Conservation (phyloP, 2,329 filamentous ascomycete species). For the Aspergillus felis region DNA sequence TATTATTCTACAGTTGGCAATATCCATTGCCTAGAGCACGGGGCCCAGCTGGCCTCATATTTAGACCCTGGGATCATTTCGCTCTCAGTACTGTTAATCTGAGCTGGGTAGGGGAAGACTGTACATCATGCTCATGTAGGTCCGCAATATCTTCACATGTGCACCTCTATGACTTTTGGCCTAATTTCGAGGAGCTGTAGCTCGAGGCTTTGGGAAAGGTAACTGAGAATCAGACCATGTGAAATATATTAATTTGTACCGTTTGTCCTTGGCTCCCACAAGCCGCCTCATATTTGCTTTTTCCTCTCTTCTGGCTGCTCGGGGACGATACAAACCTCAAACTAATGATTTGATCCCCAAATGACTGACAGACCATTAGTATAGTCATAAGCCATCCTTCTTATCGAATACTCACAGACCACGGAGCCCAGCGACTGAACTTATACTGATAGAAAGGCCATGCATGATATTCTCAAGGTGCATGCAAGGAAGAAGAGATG, state of each 20-base stretch:
- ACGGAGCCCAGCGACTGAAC: too few species aligned
- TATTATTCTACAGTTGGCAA: neutral
- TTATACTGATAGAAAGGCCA: too few species aligned
- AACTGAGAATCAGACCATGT: neutral
- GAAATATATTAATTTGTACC: neutral
- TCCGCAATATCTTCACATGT: neutral
- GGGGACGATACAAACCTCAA: neutral
- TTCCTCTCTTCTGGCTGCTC: neutral
- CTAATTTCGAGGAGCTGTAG: neutral
- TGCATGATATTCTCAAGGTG: too few species aligned
- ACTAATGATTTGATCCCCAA: neutral
- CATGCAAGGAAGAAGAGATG: too few species aligned
- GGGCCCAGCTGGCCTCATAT: neutral
- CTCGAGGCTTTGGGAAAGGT: neutral
- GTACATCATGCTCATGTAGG: neutral
- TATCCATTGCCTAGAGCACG: neutral
- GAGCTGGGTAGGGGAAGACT: neutral
- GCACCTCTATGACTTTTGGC: conserved; percentile 2
- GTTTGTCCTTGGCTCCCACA: neutral
- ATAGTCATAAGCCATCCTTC: too few species aligned
- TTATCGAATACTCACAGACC: too few species aligned
- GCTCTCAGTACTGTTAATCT: neutral
- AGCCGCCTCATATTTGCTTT: neutral
- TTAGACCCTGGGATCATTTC: neutral
- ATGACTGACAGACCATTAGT: neutral